Evolutionary conservation across 1,284 basidiomycete species (phyloP), one percentile per base, ranked within the genome.

Genomic region (Pseudozyma tsukubaensis): DNA sequence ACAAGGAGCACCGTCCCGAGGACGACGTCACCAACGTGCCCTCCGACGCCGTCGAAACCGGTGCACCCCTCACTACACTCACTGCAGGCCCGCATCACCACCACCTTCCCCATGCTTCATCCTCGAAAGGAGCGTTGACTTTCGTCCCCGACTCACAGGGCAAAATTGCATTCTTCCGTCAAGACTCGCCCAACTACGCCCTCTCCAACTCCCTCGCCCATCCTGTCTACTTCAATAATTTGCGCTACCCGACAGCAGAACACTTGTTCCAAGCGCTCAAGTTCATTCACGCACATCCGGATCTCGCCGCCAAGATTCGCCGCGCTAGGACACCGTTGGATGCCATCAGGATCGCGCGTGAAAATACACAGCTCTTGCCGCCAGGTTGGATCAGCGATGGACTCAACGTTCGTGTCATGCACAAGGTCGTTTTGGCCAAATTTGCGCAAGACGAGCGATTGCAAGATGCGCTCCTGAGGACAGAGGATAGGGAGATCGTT

Each of bases 261-360:
- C 79, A 80, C 56, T 59, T 79, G 4, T 80, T 80, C 59, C 79
- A 80, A 57, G 58, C 76, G 13, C 51, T 66, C 34, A 80, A 80
- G 19, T 80, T 81, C 51, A 35, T 73, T 4, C 73, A 72, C 12
- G 49, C 68, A 34, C 64, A 59, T n/a, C 75, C 78, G 0, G 67
- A 77, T 1, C 52, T 81, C 14, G 78, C 74, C 3, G 40, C 50
- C 51, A 78, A 77, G 35, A 66, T 81, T n/a, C 74, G 80, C 21
- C 77, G 77, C 37, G 58, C 74, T 2, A 50, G 64, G 13, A 62
- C 48, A 1, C 65, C 80, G 2, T 29, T 65, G 4, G 80, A 80
- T 16, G 80, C 80, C 0, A 72, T 77, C 29, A 61, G 58, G 9
- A 54, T 75, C 35, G 78, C 80, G 0, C 70, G 77, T 14, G 67